Conservation (phyloP, 257 asterid species). For the Echium plantagineum region DNA sequence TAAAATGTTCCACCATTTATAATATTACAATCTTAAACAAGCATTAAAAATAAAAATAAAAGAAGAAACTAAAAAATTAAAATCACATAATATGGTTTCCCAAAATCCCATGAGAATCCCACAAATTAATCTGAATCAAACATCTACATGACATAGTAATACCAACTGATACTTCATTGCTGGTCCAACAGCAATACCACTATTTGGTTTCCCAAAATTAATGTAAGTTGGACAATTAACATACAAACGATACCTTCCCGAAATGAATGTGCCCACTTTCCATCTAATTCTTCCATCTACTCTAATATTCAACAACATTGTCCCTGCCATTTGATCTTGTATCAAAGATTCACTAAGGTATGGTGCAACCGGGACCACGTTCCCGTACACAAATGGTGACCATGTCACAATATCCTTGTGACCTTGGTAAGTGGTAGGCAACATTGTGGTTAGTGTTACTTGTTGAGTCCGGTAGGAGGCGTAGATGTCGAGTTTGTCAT, state of each 20-base stretch:
- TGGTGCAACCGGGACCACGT: conserved; percentile 44
- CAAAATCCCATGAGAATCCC: not conserved
- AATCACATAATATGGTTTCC: too few relatives aligned
- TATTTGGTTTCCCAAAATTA: conserved; percentile 22
- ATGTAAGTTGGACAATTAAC: conserved; percentile 78
- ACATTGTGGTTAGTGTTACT: conserved; percentile 32
- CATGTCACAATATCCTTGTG: conserved; percentile 50
- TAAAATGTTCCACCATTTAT: too few relatives aligned
- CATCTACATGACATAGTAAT: conserved; percentile 48
- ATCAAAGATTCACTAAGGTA: conserved; percentile 18
- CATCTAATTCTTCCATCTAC: conserved; percentile 56
- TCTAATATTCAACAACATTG: conserved; percentile 30
- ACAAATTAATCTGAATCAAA: not conserved
- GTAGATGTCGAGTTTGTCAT: conserved; percentile 37
- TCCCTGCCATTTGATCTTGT: conserved; percentile 41
- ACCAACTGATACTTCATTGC: conserved; percentile 38
- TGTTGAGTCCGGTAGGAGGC: conserved; percentile 59
- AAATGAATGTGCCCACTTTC: conserved; percentile 64
- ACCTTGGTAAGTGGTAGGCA: conserved; percentile 54
- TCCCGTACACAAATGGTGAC: conserved; percentile 54
- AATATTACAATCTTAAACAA: too few relatives aligned
- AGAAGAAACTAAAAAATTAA: too few relatives aligned
- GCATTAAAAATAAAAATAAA: too few relatives aligned
- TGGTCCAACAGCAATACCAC: conserved; percentile 22
- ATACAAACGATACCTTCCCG: conserved; percentile 41